Evolutionary conservation across 2,329 filamentous ascomycete genomes (phyloP), one percentile per base, ranked within the genome.

Genomic region (Aspergillus phoenicis): DNA sequence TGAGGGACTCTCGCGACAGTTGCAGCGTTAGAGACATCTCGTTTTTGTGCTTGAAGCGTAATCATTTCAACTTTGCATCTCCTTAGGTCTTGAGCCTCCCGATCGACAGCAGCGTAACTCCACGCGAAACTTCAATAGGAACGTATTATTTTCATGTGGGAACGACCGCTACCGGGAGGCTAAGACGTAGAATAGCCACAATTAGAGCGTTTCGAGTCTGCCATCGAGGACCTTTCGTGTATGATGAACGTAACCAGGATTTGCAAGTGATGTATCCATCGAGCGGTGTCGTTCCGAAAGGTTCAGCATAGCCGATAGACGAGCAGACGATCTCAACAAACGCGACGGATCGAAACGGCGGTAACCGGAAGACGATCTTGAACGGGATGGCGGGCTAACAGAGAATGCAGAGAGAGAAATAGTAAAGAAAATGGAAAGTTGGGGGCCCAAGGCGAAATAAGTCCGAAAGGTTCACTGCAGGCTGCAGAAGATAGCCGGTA

Each of bases 161-260:
- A 60, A 61, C 53, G 62, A 61, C 63, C 61, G 49, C 48, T 52
- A 63, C 66, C 66, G 65, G 66, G 67, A 66, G 63, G 63, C 59
- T 58, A 68, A 71, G 68, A 74, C 68, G 61, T 70, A 70, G 66
- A 69, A 74, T 74, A 73, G 73, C 73, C 73, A 71, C 70, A 69
- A 66, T 73, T 64, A 69, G 45, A 67, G 63, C 69, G 72, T 70
- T 74, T 72, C 68, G 68, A 71, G 59, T 67, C 65, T 65, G 66
- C 63, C 57, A 63, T 57, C 69, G 64, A 68, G 61, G 64, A 49
- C 67, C 62, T 62, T 60, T 52, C 64, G 65, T 64, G 51, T 48
- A 38, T 54, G 41, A 62, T 45, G 41, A 45, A 45, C 41, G 41
- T 45, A 45, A 45, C 41, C 41, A 22, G 20, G 13, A 13, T 24